Evolutionary conservation across 768 basidiomycete species (phyloP).

Genomic region (Suillus discolor): DNA sequence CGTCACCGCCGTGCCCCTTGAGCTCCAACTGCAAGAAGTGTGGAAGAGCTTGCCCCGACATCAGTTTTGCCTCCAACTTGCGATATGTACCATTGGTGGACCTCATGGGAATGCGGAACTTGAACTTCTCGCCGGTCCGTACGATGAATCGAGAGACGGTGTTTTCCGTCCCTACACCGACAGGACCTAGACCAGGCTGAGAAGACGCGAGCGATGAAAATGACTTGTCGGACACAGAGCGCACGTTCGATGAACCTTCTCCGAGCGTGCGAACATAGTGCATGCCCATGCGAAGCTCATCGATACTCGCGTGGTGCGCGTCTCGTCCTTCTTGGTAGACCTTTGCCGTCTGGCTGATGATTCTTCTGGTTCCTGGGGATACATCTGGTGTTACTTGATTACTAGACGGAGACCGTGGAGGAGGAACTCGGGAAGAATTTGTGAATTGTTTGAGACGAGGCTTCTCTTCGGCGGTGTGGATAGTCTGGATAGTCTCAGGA

Average conservation of each 20-base stretch:
- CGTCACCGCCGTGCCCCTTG: constrained; percentile 37
- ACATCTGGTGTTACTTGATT: constrained; percentile 22
- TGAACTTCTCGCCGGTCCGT: constrained; percentile 60
- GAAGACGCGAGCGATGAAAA: constrained; percentile 69
- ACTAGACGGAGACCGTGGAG: constrained; percentile 48
- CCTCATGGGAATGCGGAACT: constrained; percentile 53
- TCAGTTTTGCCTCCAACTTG: constrained; percentile 49
- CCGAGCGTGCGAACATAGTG: constrained; percentile 74
- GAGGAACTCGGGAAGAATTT: constrained; percentile 64
- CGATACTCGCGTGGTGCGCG: constrained; percentile 43
- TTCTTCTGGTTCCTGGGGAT: constrained; percentile 38
- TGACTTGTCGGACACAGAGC: constrained; percentile 44
- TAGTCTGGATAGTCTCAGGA: constrained; percentile 26
- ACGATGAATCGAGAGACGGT: constrained; percentile 45
- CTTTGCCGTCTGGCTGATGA: constrained; percentile 67
- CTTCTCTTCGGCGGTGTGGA: constrained; percentile 36
- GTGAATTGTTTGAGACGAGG: constrained; percentile 76
- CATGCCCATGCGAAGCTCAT: constrained; percentile 70
- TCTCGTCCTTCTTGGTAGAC: constrained; percentile 44
- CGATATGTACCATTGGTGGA: constrained; percentile 29
- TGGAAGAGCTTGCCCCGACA: constrained; percentile 56
- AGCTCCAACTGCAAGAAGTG: constrained; percentile 57
- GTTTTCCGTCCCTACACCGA: constrained; percentile 28
- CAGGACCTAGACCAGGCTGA: constrained; percentile 37
- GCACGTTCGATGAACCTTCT: constrained; percentile 42